These are phyloP conservation scores for Effrenium voratum DNA, from an alignment of 73 alveolate genomes.

Conservation along the genomic window DNA sequence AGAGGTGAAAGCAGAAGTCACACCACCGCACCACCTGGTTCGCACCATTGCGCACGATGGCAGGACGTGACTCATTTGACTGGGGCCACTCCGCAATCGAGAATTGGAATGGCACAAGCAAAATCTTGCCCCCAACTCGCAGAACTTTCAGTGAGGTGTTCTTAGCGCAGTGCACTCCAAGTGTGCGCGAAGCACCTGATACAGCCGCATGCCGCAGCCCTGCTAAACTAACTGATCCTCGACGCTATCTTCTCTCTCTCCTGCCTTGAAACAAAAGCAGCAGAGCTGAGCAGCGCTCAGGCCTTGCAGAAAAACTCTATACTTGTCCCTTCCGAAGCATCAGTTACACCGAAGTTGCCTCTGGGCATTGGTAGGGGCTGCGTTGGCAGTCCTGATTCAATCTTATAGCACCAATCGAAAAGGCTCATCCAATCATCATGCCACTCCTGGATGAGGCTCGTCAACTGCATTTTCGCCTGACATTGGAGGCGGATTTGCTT, in stretches of 20 bases:
- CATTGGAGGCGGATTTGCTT: no score
- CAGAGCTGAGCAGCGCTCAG: constrained; percentile 71
- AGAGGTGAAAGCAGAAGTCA: no score
- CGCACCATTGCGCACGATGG: no score
- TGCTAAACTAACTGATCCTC: no score
- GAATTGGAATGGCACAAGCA: no score
- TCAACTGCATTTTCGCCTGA: no score
- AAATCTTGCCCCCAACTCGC: no score
- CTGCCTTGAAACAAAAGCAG: constrained; percentile 83
- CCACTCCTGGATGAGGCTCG: constrained; percentile 44
- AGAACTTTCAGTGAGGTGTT: no score
- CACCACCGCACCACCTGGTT: no score
- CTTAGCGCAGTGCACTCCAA: constrained; percentile 35
- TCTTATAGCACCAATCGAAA: neutral
- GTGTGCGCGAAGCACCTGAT: constrained; percentile 82
- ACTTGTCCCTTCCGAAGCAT: neutral
- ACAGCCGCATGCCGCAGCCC: neutral
- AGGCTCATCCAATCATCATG: neutral
- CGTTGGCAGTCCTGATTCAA: constrained; percentile 29
- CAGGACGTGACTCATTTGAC: no score
- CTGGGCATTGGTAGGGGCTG: constrained; percentile 34
- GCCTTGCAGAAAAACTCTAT: neutral
- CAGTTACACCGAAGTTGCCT: neutral
- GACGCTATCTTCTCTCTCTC: no score
- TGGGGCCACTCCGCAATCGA: no score